A percentile compares a stretch with the other conserved stretches of the same genome.
Conservation (phyloP, 768 basidiomycete genomes). For the Mycena filopes region DNA sequence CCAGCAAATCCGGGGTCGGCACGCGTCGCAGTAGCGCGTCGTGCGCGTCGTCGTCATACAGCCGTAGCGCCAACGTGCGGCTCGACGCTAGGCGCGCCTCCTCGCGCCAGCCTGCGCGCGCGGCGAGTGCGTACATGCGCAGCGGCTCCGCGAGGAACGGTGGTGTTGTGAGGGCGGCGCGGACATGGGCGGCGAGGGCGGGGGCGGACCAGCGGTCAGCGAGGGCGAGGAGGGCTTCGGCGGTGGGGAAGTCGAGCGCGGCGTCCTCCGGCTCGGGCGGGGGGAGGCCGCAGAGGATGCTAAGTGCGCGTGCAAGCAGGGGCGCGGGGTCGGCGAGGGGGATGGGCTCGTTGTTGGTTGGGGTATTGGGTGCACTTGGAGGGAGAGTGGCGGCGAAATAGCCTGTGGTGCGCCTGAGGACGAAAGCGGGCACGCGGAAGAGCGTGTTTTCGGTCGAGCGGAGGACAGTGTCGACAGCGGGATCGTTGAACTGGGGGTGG, state of each 20-base stretch:
- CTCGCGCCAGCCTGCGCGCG: slow-evolving; percentile 28
- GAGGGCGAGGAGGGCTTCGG: slow-evolving; percentile 23
- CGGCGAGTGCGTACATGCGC: slow-evolving; percentile 22
- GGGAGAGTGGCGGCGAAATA: slow-evolving; percentile 31
- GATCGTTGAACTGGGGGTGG: slow-evolving; percentile 31
- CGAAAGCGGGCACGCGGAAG: slow-evolving; percentile 46
- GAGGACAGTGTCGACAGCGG: slow-evolving; percentile 48
- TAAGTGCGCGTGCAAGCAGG: slow-evolving; percentile 8
- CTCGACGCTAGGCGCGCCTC: slow-evolving; percentile 21
- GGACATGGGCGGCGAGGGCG: slow-evolving; percentile 14
- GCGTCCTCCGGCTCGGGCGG: slow-evolving; percentile 2
- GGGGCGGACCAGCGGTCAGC: slow-evolving; percentile 28
- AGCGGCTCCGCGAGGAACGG: slow-evolving; percentile 23
- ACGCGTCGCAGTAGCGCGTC: slow-evolving; percentile 9
- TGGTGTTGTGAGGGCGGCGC: slow-evolving; percentile 16
- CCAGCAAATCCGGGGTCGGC: slow-evolving; percentile 13
- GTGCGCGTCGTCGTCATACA: slow-evolving; percentile 25
- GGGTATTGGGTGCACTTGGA: background rate
- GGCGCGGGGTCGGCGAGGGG: slow-evolving; percentile 9
- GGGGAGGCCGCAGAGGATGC: slow-evolving; percentile 25
- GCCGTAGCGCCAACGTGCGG: slow-evolving; percentile 18
- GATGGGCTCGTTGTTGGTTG: slow-evolving; percentile 2
- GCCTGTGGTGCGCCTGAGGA: slow-evolving; percentile 29
- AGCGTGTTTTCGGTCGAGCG: slow-evolving; percentile 52
- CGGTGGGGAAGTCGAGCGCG: slow-evolving; percentile 19